A percentile compares a stretch with the other conserved stretches of the same genome.
These are phyloP conservation scores for Elaeagnus macrophylla DNA, from an alignment of 306 rosid genomes.

Conservation along the genomic window DNA sequence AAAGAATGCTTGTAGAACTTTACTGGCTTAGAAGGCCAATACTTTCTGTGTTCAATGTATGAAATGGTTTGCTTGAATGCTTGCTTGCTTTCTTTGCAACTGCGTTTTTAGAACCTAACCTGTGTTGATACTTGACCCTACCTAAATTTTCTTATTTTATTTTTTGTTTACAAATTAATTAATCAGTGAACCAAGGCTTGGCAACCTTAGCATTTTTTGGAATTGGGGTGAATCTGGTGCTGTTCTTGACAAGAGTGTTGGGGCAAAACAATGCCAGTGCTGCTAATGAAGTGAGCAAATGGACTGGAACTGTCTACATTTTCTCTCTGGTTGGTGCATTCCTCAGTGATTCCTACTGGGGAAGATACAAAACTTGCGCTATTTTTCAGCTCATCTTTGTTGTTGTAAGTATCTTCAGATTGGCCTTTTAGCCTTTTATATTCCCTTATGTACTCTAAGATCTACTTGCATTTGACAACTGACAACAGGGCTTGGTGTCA, in stretches of 20 bases:
- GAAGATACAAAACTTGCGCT: constrained; percentile 82
- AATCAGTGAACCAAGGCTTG: constrained; percentile 84
- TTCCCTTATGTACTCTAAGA: too few species aligned
- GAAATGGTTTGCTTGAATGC: too few species aligned
- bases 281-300: constrained; percentile 87
- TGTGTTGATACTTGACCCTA: too few species aligned
- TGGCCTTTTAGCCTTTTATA: neutral
- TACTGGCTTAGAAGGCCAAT: too few species aligned
- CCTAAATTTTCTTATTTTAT: too few species aligned
- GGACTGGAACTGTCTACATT: constrained; percentile 92
- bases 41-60: too few species aligned
- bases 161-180: constrained; percentile 14
- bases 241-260: constrained; percentile 74
- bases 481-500: constrained; percentile 44
- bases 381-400: constrained; percentile 82
- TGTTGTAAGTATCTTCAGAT: constrained; percentile 38
- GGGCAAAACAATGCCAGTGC: constrained; percentile 79
- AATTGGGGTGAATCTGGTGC: constrained; percentile 80
- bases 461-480: too few species aligned
- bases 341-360: constrained; percentile 94
- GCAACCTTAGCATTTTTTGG: constrained; percentile 93
- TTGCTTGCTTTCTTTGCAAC: too few species aligned
- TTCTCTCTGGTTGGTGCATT: constrained; percentile 93
- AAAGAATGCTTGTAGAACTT: too few species aligned
- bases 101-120: too few species aligned